Base-by-base conservation (phyloP, 176 grass and related monocot genomes). In the Triticum urartu region DNA sequence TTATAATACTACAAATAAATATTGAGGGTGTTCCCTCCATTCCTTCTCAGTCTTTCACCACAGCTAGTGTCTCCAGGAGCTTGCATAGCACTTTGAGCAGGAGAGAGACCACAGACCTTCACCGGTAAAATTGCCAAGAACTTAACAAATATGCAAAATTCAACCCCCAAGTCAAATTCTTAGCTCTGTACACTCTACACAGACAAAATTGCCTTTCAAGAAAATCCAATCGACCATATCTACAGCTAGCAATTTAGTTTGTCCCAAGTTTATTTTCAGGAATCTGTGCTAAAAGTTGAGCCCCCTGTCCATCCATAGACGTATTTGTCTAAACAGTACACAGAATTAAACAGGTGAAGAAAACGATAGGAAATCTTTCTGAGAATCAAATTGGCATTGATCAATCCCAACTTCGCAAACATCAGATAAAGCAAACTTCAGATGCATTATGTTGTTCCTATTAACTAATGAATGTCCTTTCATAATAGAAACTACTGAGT, bases 401-500 rank as follows among this genome's bases (percentile, higher is more conserved):
- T 67, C 26, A 64, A 82, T 9, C 42, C 39, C 17, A 91, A 64
- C 77, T 52, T 9, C 33, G 18, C 11, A 91, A 56, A 72, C 63
- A 81, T 81, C 22, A 88, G n/a, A 77, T 54, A 22, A 79, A 21
- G n/a, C 70, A 63, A 61, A 59, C 79, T 56, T 69, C 32, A 38
- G 18, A 52, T 62, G 47, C 60, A 68, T 76, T 56, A 80, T 43
- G 59, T 50, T 77, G 22, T 73, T 39, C 18, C 42, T 66, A 72
- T 79, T 70, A 48, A 50, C 14, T 81, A 82, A 66, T 52, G 33
- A 76, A 83, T 75, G 20, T 80, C 42, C 28, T 83, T 63, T 67
- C 54, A 54, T 56, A 89, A 70, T 45, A 75, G 14, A 64, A 80
- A 34, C 56, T 17, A 38, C 14, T 24, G 40, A 83, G 48, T 94